These are phyloP conservation scores for Pulveroboletus sp. DNA, from an alignment of 768 basidiomycete species.

Conservation along the genomic window DNA sequence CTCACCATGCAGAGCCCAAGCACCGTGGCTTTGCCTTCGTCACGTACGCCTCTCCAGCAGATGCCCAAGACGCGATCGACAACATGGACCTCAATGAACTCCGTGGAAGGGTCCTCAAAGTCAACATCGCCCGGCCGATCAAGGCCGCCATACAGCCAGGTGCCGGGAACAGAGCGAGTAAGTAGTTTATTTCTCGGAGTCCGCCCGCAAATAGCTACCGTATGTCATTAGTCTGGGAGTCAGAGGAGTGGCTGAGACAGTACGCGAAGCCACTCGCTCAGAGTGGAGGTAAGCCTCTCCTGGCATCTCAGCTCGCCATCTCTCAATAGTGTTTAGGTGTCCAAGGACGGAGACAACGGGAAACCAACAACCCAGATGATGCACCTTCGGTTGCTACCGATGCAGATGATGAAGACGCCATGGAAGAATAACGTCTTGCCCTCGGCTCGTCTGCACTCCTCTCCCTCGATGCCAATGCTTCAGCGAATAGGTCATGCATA, in stretches of 20 bases:
- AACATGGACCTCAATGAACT: slow-evolving; percentile 97
- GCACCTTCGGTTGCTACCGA: slow-evolving; percentile 28
- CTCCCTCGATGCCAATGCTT: neutral
- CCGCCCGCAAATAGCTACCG: slow-evolving; percentile 1
- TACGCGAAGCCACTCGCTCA: slow-evolving; percentile 74
- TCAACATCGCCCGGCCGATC: slow-evolving; percentile 80
- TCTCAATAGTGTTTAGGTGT: slow-evolving; percentile 37
- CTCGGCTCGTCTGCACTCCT: neutral
- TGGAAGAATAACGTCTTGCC: slow-evolving; percentile 55
- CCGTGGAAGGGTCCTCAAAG: slow-evolving; percentile 69
- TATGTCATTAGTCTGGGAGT: slow-evolving; percentile 76
- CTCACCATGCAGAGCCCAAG: slow-evolving; percentile 50
- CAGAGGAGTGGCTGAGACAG: slow-evolving; percentile 87
- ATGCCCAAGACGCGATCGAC: slow-evolving; percentile 96
- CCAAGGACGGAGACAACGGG: slow-evolving; percentile 42
- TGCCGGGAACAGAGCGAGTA: slow-evolving; percentile 74
- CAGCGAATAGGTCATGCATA: neutral
- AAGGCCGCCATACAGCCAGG: slow-evolving; percentile 59
- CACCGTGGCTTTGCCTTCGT: slow-evolving; percentile 94
- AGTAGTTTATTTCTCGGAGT: slow-evolving; percentile 25
- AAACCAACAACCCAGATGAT: slow-evolving; percentile 12
- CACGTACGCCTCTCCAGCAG: slow-evolving; percentile 71
- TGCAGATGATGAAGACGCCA: slow-evolving; percentile 44
- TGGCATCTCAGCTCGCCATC: neutral
- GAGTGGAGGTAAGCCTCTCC: slow-evolving; percentile 55